phyloP scores from a whole-genome alignment of 2,329 filamentous ascomycete species.

The Penicillium fuscoglaucum region DNA sequence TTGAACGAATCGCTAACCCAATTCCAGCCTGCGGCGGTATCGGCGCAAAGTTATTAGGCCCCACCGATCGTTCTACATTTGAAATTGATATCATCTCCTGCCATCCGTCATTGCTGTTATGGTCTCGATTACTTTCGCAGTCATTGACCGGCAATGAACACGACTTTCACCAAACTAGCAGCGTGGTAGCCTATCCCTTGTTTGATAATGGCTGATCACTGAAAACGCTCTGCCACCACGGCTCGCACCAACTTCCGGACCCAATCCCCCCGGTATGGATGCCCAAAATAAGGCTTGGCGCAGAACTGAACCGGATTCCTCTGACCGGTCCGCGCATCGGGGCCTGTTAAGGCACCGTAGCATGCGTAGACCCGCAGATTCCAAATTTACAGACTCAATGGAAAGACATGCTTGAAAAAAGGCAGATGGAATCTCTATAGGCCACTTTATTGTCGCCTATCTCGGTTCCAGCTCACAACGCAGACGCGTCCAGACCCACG shows the following conservation, averaged over 20 bases:
- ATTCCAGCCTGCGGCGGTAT: slow-evolving; percentile 45
- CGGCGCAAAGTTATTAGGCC: slow-evolving; percentile 47
- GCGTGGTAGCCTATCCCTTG: background rate
- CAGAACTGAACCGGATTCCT: slow-evolving; percentile 1
- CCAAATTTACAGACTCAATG: slow-evolving; percentile 1
- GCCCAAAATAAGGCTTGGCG: slow-evolving; percentile 5
- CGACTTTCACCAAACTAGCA: background rate
- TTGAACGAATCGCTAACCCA: slow-evolving; percentile 20
- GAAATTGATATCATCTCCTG: slow-evolving; percentile 11
- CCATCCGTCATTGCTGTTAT: slow-evolving; percentile 14
- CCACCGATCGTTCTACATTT: slow-evolving; percentile 4
- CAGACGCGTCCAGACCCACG: background rate
- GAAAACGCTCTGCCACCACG: background rate
- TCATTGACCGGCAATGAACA: background rate
- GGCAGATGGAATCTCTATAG: background rate
- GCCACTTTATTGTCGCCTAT: background rate
- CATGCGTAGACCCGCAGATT: background rate
- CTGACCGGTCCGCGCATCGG: slow-evolving; percentile 5
- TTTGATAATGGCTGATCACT: slow-evolving; percentile 4
- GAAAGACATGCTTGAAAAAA: background rate
- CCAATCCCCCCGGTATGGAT: slow-evolving; percentile 3
- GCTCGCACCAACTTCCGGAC: slow-evolving; percentile 5
- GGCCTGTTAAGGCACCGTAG: background rate
- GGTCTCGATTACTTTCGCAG: slow-evolving; percentile 5
- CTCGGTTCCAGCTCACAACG: background rate